These are phyloP conservation scores for Podila minutissima DNA, from an alignment of 192 early-diverging fungal species.

Conservation along the genomic window DNA sequence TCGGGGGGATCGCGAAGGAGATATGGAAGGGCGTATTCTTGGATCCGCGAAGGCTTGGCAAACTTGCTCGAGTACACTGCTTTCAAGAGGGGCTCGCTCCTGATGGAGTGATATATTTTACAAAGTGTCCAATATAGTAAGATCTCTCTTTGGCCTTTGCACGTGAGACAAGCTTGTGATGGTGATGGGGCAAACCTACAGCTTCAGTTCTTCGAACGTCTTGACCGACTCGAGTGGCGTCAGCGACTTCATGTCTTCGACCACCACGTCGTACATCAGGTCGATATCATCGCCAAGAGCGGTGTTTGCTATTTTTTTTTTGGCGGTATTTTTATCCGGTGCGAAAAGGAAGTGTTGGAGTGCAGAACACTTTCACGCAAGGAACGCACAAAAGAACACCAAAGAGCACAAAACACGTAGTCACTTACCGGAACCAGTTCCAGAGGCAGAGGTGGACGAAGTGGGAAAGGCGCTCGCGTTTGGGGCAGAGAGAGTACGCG, in stretches of 20 bases:
- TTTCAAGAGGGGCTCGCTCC: constrained; percentile 76
- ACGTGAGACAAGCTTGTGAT: not conserved
- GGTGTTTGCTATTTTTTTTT: too few species aligned
- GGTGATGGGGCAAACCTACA: constrained; percentile 50
- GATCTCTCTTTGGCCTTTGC: not conserved
- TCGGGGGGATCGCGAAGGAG: constrained; percentile 83
- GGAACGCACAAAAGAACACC: too few species aligned
- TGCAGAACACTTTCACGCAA: too few species aligned
- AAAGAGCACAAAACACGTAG: too few species aligned
- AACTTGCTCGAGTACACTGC: constrained; percentile 92
- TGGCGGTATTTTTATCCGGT: too few species aligned
- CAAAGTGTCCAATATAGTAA: not conserved
- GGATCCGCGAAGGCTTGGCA: constrained; percentile 92
- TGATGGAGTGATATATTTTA: not conserved
- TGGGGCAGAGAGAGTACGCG: too few species aligned
- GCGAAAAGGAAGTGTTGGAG: too few species aligned
- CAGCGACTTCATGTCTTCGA: constrained; percentile 68
- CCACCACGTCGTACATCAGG: constrained; percentile 5
- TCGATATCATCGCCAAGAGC: too few species aligned
- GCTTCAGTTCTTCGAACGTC: constrained; percentile 76
- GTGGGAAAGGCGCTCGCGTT: too few species aligned
- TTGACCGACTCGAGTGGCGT: constrained; percentile 78
- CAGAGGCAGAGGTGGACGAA: too few species aligned
- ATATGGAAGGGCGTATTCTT: constrained; percentile 90
- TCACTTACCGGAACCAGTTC: too few species aligned